These are phyloP conservation scores for Rhizophagus sp. DNA, from an alignment of 192 early-diverging fungal genomes.

Conservation along the genomic window DNA sequence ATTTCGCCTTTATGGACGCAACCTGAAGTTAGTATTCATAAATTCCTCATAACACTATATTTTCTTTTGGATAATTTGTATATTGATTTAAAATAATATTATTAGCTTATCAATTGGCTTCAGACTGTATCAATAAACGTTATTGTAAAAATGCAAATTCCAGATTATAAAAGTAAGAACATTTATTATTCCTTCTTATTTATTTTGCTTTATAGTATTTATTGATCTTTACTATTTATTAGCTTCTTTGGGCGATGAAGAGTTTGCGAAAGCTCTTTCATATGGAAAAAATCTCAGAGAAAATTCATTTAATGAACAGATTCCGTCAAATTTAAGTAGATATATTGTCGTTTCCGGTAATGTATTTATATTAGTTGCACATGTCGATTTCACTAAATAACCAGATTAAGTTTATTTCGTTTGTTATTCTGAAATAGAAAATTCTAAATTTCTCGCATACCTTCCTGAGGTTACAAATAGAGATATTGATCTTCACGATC, in stretches of 20 bases:
- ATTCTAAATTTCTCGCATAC: slow-evolving; percentile 45
- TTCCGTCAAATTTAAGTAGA: slow-evolving; percentile 43
- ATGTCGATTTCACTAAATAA: not conserved
- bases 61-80: not conserved
- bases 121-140: slow-evolving; percentile 28
- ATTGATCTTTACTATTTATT: not conserved
- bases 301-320: slow-evolving; percentile 23
- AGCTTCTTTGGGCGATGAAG: slow-evolving; percentile 3
- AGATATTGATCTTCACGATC: slow-evolving; percentile 63
- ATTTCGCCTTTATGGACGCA: slow-evolving; percentile 81
- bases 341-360: slow-evolving; percentile 47
- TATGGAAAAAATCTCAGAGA: slow-evolving; percentile 25
- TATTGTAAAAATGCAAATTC: slow-evolving; percentile 11
- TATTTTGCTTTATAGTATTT: not conserved
- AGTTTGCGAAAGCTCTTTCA: slow-evolving; percentile 1
- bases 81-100: slow-evolving; percentile 33
- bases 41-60: not conserved
- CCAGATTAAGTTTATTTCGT: not conserved
- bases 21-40: slow-evolving; percentile 55
- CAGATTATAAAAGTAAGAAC: not conserved
- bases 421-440: slow-evolving; percentile 33
- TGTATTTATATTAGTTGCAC: slow-evolving; percentile 20
- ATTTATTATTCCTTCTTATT: not conserved
- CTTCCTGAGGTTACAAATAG: slow-evolving; percentile 52
- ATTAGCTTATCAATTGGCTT: slow-evolving; percentile 45